Percentiles rank a stretch among this genome's conserved stretches.
Conservation (phyloP, 2,329 filamentous ascomycete genomes). For the Curvularia sp. region DNA sequence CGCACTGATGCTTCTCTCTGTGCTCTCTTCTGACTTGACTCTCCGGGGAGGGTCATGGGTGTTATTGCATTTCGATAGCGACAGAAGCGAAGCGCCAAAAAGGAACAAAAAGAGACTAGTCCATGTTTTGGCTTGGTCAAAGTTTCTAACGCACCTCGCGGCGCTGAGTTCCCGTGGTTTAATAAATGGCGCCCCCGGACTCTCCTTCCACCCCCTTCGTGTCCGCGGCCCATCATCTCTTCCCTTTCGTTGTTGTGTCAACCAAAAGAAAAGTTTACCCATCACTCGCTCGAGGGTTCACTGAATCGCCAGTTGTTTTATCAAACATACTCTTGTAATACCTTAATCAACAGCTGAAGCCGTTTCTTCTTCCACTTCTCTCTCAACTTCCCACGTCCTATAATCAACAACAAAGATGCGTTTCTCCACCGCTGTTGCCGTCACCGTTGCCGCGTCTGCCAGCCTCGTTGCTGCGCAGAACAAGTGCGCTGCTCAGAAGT, state of each 20-base stretch:
- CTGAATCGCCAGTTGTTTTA: neutral
- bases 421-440: slow-evolving; percentile 37
- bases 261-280: neutral
- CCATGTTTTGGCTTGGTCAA: neutral
- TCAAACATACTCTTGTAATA: neutral
- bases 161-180: neutral
- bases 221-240: neutral
- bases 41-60: neutral
- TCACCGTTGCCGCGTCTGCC: slow-evolving; percentile 41
- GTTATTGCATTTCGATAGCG: neutral
- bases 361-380: no score
- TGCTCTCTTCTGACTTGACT: neutral
- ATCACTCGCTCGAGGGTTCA: slow-evolving; percentile 4
- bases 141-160: neutral
- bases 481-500: slow-evolving; percentile 51
- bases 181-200: slow-evolving; percentile 1
- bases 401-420: slow-evolving; percentile 35
- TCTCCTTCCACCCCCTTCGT: neutral
- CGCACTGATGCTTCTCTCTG: neutral
- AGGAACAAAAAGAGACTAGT: slow-evolving; percentile 1
- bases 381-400: neutral
- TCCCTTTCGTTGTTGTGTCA: slow-evolving; percentile 1
- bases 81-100: neutral
- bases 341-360: neutral
- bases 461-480: slow-evolving; percentile 52